Percentiles rank a stretch among this genome's conserved stretches.
phyloP scores from a whole-genome alignment of 2,329 filamentous ascomycete species.

The Didymella arachidicola region DNA sequence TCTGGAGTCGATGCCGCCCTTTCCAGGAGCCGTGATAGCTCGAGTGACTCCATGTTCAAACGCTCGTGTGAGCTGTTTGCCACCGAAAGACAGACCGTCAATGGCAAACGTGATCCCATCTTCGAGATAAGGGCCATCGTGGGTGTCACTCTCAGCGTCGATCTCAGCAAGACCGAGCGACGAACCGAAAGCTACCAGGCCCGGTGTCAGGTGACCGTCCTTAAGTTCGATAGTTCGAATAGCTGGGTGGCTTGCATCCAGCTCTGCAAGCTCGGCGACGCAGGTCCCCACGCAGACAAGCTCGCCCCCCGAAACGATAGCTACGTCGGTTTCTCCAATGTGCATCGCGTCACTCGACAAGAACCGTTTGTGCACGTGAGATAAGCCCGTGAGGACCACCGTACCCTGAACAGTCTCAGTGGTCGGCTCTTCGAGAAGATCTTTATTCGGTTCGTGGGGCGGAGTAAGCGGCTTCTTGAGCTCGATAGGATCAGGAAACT shows the following conservation, averaged over 20 bases:
- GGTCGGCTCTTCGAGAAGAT: constrained; percentile 45
- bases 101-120: constrained; percentile 64
- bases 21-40: constrained; percentile 50
- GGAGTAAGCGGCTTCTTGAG: constrained; percentile 30
- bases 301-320: constrained; percentile 3
- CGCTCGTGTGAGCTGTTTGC: constrained; percentile 50
- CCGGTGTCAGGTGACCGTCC: constrained; percentile 68
- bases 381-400: constrained; percentile 8
- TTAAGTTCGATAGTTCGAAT: constrained; percentile 2
- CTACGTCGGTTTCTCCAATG: background rate
- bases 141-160: constrained; percentile 61
- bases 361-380: background rate
- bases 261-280: constrained; percentile 3
- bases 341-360: background rate
- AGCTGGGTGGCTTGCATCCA: background rate
- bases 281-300: constrained; percentile 10
- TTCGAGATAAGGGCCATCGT: constrained; percentile 59
- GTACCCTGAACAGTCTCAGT: constrained; percentile 18
- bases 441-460: constrained; percentile 53
- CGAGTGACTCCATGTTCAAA: constrained; percentile 50
- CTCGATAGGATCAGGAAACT: constrained; percentile 39
- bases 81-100: constrained; percentile 53
- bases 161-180: constrained; percentile 70
- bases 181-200: constrained; percentile 68
- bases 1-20: constrained; percentile 40